Conservation (phyloP, 345 rosid species). For the Gynandropsis gynandra region DNA sequence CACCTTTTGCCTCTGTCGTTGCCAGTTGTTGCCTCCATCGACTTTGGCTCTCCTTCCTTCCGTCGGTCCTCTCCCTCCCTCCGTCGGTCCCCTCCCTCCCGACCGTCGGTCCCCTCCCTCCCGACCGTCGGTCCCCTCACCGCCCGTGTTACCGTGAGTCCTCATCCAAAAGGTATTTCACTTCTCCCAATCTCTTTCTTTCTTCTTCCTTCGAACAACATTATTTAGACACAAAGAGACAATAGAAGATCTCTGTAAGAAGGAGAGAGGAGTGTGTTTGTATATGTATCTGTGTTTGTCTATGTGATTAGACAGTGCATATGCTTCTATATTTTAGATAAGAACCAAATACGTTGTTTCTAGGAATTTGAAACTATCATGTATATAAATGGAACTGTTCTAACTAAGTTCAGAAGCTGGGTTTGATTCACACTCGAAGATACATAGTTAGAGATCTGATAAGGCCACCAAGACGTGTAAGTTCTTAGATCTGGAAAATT, state of each 20-base stretch:
- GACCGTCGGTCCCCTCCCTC: too few species aligned
- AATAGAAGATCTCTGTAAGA: conserved; percentile 15
- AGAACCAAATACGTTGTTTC: conserved; percentile 11
- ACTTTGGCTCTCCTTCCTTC: too few species aligned
- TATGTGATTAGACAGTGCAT: too few species aligned
- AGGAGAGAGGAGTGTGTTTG: conserved; percentile 15
- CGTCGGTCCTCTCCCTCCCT: too few species aligned
- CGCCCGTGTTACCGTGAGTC: too few species aligned
- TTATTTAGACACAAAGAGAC: conserved; percentile 10
- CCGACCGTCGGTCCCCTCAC: too few species aligned
- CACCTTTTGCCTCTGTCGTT: too few species aligned
- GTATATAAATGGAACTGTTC: neutral
- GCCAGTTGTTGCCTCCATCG: too few species aligned
- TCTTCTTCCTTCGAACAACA: conserved; percentile 8
- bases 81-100: too few species aligned
- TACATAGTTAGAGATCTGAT: conserved; percentile 23
- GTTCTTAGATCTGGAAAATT: conserved; percentile 84
- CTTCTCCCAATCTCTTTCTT: conserved; percentile 28
- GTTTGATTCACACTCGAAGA: conserved; percentile 23
- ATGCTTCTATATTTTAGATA: conserved; percentile 26
- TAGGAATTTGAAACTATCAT: conserved; percentile 11
- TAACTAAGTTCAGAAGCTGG: conserved; percentile 24
- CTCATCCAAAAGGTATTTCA: too few species aligned
- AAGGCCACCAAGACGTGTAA: conserved; percentile 40
- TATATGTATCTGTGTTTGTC: too few species aligned